Conservation (phyloP, 768 basidiomycete genomes). For the Kwoniella sp. region DNA sequence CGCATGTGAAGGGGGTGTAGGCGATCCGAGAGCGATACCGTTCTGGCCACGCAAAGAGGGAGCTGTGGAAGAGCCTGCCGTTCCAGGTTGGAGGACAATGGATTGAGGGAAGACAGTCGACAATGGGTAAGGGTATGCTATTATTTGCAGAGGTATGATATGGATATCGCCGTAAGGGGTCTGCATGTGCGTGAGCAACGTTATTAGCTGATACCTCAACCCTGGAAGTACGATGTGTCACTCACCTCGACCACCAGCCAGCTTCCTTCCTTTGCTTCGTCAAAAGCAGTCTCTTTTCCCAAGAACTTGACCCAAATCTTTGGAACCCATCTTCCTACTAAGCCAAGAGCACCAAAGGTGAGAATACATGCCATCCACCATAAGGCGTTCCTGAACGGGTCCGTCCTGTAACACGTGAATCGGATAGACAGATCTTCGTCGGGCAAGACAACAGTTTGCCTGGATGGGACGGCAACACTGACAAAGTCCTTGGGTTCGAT, state of each 20-base stretch:
- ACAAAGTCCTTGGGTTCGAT: slow-evolving; percentile 43
- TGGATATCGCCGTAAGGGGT: slow-evolving; percentile 80
- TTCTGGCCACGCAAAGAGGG: slow-evolving; percentile 26
- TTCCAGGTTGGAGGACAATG: slow-evolving; percentile 16
- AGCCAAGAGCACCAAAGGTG: slow-evolving; percentile 70
- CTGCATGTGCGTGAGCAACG: slow-evolving; percentile 58
- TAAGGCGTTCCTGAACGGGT: slow-evolving; percentile 64
- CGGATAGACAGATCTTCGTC: slow-evolving; percentile 89
- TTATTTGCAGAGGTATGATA: slow-evolving; percentile 68
- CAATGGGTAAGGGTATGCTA: slow-evolving; percentile 75
- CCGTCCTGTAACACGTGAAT: slow-evolving; percentile 79
- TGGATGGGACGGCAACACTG: slow-evolving; percentile 49
- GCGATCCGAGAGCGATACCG: slow-evolving; percentile 15
- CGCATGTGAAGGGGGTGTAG: slow-evolving; percentile 24
- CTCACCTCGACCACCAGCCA: slow-evolving; percentile 81
- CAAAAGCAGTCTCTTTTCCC: slow-evolving; percentile 78
- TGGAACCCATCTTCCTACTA: slow-evolving; percentile 93
- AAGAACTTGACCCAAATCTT: slow-evolving; percentile 86
- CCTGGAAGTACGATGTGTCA: not conserved
- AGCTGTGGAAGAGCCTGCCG: slow-evolving; percentile 26
- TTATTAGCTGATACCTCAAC: not conserved
- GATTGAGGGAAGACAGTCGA: slow-evolving; percentile 73
- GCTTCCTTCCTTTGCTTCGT: slow-evolving; percentile 65
- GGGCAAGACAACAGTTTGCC: slow-evolving; percentile 79
- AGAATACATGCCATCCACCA: slow-evolving; percentile 74